Percentiles rank a stretch among this genome's conserved stretches.
Conservation (phyloP, 1,284 basidiomycete genomes). For the Boletus calvinii region DNA sequence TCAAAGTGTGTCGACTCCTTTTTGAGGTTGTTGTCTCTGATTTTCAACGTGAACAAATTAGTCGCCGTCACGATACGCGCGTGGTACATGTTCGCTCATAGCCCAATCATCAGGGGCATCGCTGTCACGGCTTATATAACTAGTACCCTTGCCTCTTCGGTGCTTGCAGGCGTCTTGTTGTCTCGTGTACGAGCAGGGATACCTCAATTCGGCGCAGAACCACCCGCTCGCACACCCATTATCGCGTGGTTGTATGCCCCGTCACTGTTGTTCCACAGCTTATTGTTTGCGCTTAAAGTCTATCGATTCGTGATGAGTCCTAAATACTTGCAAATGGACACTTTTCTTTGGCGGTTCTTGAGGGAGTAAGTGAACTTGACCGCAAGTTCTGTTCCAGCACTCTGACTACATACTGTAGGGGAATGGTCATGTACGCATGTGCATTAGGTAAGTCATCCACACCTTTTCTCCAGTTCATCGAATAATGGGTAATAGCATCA, state of each 20-base stretch:
- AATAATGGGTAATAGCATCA: slow-evolving; percentile 13
- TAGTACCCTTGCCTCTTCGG: not conserved
- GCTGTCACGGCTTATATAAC: slow-evolving; percentile 5
- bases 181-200: not conserved
- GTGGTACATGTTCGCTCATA: slow-evolving; percentile 25
- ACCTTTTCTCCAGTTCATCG: not conserved
- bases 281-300: slow-evolving; percentile 20
- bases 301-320: slow-evolving; percentile 26
- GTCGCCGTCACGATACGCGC: slow-evolving; percentile 21
- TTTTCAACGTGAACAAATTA: not conserved
- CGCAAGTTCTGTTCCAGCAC: not conserved
- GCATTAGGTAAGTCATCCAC: slow-evolving; percentile 8
- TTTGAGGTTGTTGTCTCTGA: not conserved
- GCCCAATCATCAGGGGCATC: slow-evolving; percentile 4
- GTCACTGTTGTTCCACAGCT: slow-evolving; percentile 20
- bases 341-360: slow-evolving; percentile 19
- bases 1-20: slow-evolving; percentile 8
- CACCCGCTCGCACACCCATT: not conserved
- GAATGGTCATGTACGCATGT: slow-evolving; percentile 24
- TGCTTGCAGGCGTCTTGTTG: slow-evolving; percentile 3
- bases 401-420: slow-evolving; percentile 9
- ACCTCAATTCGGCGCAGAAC: not conserved
- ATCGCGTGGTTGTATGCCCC: slow-evolving; percentile 20
- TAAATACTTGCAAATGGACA: slow-evolving; percentile 10
- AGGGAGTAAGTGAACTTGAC: slow-evolving; percentile 15